Evolutionary conservation across 306 rosid genomes (phyloP).

Genomic region (Myrica gale): DNA sequence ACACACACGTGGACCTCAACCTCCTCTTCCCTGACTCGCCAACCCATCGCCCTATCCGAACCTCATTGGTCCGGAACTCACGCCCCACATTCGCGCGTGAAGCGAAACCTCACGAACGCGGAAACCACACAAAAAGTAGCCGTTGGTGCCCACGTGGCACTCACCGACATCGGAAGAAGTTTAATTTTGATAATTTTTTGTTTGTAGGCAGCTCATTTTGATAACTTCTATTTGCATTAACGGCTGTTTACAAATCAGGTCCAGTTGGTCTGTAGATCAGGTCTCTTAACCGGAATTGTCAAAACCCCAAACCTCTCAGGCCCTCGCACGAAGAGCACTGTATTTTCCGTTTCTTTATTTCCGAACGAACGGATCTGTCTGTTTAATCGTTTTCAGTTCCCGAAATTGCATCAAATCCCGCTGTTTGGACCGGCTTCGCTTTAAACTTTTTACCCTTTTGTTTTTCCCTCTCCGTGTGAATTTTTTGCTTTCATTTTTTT

Average conservation of each 20-base stretch:
- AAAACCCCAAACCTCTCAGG: not conserved
- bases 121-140: constrained; percentile 34
- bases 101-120: not conserved
- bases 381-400: not conserved
- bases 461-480: no score
- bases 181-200: no score
- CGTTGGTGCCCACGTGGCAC: constrained; percentile 38
- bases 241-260: no score
- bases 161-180: constrained; percentile 40
- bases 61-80: not conserved
- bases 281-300: not conserved
- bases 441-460: no score
- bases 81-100: constrained; percentile 11
- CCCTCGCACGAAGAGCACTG: not conserved
- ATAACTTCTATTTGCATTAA: no score
- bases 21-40: not conserved
- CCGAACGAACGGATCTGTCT: not conserved
- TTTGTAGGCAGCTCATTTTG: no score
- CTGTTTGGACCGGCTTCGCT: constrained; percentile 14
- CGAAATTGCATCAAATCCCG: not conserved
- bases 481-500: constrained; percentile 1
- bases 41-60: not conserved
- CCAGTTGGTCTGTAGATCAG: no score
- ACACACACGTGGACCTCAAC: not conserved
- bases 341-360: not conserved